A percentile compares a stretch with the other conserved stretches of the same genome.
These are phyloP conservation scores for Rhododendron simsii DNA, from an alignment of 148 eudicot genomes.

Conservation along the genomic window DNA sequence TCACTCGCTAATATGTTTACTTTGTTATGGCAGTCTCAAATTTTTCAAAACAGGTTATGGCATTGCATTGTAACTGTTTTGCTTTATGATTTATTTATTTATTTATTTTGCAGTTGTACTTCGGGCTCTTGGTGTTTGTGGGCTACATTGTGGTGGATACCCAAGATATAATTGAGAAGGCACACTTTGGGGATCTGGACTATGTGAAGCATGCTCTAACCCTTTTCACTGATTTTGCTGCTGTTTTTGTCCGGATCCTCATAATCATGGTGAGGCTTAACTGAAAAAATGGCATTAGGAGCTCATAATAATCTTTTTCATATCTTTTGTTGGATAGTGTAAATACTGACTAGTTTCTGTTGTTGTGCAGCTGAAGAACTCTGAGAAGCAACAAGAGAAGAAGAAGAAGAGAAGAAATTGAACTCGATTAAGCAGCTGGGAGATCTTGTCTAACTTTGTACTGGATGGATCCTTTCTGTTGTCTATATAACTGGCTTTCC, in stretches of 20 bases:
- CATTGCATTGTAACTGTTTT: background rate
- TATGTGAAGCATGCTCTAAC: conserved; percentile 81
- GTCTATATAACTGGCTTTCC: background rate
- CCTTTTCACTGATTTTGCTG: conserved; percentile 76
- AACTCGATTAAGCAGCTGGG: conserved; percentile 3
- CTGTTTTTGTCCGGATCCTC: conserved; percentile 84
- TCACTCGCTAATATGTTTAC: background rate
- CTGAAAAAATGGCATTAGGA: background rate
- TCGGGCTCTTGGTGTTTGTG: conserved; percentile 83
- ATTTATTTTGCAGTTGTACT: conserved; percentile 60
- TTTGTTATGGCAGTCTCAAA: background rate
- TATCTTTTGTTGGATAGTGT: background rate
- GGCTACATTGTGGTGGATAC: conserved; percentile 95
- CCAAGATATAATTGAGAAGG: conserved; percentile 84
- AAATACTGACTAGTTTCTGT: background rate
- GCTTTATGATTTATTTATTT: background rate
- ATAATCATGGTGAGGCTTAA: conserved; percentile 61
- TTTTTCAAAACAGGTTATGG: background rate
- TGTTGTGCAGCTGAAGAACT: conserved; percentile 60
- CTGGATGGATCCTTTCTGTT: background rate
- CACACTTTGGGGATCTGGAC: conserved; percentile 85
- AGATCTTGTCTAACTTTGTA: background rate
- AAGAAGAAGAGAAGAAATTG: conserved; percentile 62
- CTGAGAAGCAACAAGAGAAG: conserved; percentile 59
- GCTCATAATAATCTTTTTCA: background rate